These are phyloP conservation scores for Chlorella sp. DNA, from an alignment of 139 green algal species.

Conservation along the genomic window DNA sequence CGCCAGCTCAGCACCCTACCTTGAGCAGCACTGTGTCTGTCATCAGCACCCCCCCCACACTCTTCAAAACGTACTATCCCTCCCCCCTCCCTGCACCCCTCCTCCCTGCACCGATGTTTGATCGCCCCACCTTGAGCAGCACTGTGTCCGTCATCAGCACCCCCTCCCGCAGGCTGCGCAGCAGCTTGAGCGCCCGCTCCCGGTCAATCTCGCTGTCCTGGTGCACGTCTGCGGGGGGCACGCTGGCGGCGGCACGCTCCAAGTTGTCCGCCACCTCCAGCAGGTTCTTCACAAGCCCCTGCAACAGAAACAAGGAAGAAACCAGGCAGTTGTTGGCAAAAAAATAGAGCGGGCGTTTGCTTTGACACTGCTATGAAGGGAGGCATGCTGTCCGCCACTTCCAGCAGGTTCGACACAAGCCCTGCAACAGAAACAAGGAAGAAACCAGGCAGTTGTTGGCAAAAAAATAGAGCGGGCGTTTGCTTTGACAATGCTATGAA, in stretches of 20 bases:
- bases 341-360: no score
- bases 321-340: no score
- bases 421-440: slow-evolving; percentile 49
- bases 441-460: no score
- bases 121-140: slow-evolving; percentile 72
- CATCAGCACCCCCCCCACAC: slow-evolving; percentile 87
- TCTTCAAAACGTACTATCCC: no score
- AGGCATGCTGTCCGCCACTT: slow-evolving; percentile 94
- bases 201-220: slow-evolving; percentile 42
- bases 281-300: slow-evolving; percentile 88
- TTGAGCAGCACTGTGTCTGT: slow-evolving; percentile 88
- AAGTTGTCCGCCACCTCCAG: slow-evolving; percentile 97
- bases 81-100: neutral
- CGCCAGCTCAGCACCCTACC: no score
- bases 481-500: no score
- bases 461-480: no score
- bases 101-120: neutral
- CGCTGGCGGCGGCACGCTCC: slow-evolving; percentile 75
- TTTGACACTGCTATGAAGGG: no score
- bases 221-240: slow-evolving; percentile 65
- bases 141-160: slow-evolving; percentile 89
- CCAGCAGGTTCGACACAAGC: slow-evolving; percentile 89
- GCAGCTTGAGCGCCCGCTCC: slow-evolving; percentile 62
- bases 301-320: neutral
- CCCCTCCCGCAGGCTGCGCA: slow-evolving; percentile 82